Evolutionary conservation across 768 basidiomycete species (phyloP), one percentile per base, ranked within the genome.

Genomic region (Pleurotus pulmonarius): DNA sequence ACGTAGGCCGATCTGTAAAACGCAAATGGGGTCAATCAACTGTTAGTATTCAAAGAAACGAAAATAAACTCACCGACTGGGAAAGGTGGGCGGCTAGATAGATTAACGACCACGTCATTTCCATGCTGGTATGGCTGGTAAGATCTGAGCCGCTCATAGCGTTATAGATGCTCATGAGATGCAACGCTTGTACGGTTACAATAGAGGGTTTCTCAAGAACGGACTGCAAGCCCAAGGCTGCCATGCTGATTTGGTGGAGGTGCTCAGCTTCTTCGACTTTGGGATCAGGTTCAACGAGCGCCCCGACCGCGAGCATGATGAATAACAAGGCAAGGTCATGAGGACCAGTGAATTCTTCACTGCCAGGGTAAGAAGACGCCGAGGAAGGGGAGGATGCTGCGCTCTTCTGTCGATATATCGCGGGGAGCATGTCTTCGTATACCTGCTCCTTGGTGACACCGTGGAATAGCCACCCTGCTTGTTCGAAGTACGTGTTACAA

Each of bases 161-260:
- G 55, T 83, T 84, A 64, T 87, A 89, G 7, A 86, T 79, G 63
- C 86, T 85, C 70, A 86, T 74, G 16, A 46, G 64, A 67, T 87
- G 85, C 15, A 90, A 69, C 5, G 81, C 72, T 68, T 90, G 89
- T 26, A 90, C 83, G 20, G 88, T 88, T 20, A 83, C 82, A 44
- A 87, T 67, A 0, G 83, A 82, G 8, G 88, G 88, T 60, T 86
- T 85, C 69, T 88, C 88, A 41, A 90, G 68, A 20, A 90, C 81
- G 0, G 87, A 77, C 61, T 86, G 85, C 11, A 88, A 70, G 45
- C 80, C 76, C n/a, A 91, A 69, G 2, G 87, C 85, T 1, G 84
- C 85, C 13, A 80, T 72, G 0, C 86, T 77, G 20, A 90, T 74
- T 59, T 88, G 86, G 48, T 87, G 80, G 54, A 76, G 87, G 58